Evolutionary conservation across 2,329 filamentous ascomycete species (phyloP), one percentile per base, ranked within the genome.

Genomic region (Exserohilum turcica): DNA sequence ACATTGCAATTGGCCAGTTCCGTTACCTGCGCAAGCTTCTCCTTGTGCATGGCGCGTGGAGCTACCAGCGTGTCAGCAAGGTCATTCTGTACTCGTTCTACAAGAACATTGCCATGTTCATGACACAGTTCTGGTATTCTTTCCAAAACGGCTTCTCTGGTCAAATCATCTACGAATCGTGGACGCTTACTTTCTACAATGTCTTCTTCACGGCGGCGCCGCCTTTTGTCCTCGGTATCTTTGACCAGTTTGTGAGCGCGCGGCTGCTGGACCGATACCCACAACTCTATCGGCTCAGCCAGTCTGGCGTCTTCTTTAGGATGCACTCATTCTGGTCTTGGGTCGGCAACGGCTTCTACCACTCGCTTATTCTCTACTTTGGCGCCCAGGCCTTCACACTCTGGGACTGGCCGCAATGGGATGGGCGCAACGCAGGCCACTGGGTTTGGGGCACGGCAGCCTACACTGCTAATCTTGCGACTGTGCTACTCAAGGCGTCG

Each of bases 131-230:
- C 74, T 99, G 95, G 72, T 97, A 94, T 77, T 91, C 92, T 0
- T 99, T 99, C 80, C 92, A 96, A 84, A 99, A 99, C 75, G 90
- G 91, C 61, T 99, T 97, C 76, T 97, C 93, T 1, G 94, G 94
- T 45, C 89, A 97, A 73, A 91, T 97, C 71, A 97, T 99, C 72
- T 97, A 92, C 82, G 94, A 99, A 77, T 97, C 94, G 8, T 99
- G 95, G 95, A 97, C 92, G 0, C 80, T 99, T n/a, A 96, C 93
- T 6, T 96, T 97, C 79, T 99, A 97, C 82, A 99, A 99, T 80
- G 92, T 99, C 74, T 89, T 99, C 74, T 99, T 96, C 79, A 99
- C 94, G 0, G 89, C 96, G 16, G 80, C 97, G 15, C 94, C 94
- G 13, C 94, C 94, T 1, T 88, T 99, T 55, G 93, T 91, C 1